These are phyloP conservation scores for Microbotryum scabiosae DNA, from an alignment of 1,284 basidiomycete species.

Conservation along the genomic window DNA sequence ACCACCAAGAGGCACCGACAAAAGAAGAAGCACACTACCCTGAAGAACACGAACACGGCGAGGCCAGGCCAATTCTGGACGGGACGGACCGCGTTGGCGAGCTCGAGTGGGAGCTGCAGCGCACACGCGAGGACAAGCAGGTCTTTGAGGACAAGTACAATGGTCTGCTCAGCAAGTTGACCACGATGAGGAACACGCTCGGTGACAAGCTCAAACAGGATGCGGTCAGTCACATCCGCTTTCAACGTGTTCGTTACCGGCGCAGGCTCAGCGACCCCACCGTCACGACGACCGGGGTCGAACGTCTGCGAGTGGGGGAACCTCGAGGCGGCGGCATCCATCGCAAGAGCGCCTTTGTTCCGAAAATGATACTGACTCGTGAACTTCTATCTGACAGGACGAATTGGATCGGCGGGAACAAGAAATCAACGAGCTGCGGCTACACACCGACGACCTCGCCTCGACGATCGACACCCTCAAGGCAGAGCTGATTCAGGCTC, in stretches of 20 bases:
- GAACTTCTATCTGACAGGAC: too few species aligned
- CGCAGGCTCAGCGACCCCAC: too few species aligned
- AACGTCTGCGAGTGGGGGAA: neutral
- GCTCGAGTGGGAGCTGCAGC: constrained; percentile 30
- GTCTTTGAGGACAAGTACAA: constrained; percentile 73
- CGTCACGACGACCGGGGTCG: too few species aligned
- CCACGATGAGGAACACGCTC: constrained; percentile 83
- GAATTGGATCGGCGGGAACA: constrained; percentile 86
- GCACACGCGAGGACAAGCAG: constrained; percentile 64
- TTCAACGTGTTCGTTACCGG: neutral
- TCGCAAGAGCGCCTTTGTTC: too few species aligned
- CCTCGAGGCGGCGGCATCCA: neutral
- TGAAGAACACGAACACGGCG: too few species aligned
- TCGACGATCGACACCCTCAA: constrained; percentile 64
- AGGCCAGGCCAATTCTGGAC: too few species aligned
- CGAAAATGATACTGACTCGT: too few species aligned
- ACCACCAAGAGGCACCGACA: too few species aligned
- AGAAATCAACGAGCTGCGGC: constrained; percentile 62
- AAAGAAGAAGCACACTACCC: too few species aligned
- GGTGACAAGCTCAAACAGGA: constrained; percentile 93
- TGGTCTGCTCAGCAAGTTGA: constrained; percentile 76
- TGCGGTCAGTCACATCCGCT: constrained; percentile 59
- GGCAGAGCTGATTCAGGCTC: constrained; percentile 62
- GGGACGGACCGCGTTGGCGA: too few species aligned
- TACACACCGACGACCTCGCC: constrained; percentile 64